Evolutionary conservation across 139 green algal species (phyloP).

Genomic region (Penium margaritaceum): DNA sequence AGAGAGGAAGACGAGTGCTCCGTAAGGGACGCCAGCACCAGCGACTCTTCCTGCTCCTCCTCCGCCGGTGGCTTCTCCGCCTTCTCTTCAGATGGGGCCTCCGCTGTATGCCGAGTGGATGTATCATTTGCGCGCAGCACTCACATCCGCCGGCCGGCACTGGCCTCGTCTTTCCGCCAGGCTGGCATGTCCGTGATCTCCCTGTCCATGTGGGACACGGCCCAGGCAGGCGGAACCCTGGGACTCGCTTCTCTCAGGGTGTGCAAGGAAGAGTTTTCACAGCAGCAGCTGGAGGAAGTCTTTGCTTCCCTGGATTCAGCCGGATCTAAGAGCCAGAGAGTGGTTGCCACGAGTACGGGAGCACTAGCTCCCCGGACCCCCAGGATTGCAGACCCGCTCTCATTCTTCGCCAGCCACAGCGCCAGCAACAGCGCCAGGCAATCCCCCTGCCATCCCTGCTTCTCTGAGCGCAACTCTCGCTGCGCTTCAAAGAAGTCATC

Average conservation of each 20-base stretch:
- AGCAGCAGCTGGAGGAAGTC: conserved; percentile 2
- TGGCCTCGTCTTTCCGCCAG: background rate
- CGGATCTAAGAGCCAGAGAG: background rate
- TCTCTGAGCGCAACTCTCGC: background rate
- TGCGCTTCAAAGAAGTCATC: background rate
- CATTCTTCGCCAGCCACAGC: too few relatives aligned
- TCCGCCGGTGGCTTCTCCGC: background rate
- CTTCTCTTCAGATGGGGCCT: background rate
- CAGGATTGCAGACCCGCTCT: too few relatives aligned
- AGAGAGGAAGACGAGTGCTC: background rate
- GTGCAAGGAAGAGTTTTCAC: background rate
- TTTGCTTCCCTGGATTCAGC: too few relatives aligned
- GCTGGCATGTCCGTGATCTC: background rate
- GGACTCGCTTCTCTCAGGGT: background rate
- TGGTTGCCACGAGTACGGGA: too few relatives aligned
- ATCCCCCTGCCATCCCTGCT: background rate
- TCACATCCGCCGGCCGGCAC: background rate
- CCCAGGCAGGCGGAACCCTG: background rate
- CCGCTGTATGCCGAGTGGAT: background rate
- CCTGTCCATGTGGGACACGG: background rate
- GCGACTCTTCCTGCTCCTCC: background rate
- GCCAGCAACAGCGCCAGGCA: too few relatives aligned
- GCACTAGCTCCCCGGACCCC: too few relatives aligned
- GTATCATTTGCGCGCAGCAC: background rate
- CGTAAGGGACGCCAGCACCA: background rate